These are phyloP conservation scores for Kluyveromyces wickerhamii DNA, from an alignment of 805 yeast species.

Conservation along the genomic window DNA sequence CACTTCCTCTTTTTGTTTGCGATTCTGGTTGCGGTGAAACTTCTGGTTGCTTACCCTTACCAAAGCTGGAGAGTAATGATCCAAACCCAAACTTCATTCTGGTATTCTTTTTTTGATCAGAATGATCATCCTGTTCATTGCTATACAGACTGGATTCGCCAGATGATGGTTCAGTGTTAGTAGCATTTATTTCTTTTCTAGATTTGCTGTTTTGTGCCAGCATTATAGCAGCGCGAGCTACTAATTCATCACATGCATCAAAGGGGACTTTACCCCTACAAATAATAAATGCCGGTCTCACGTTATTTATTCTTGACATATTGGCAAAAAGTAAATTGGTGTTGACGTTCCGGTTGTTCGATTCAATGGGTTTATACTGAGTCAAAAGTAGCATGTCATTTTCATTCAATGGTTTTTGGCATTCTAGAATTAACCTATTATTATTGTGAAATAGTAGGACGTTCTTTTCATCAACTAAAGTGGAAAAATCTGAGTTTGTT, in stretches of 20 bases:
- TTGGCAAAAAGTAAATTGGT: constrained; percentile 13
- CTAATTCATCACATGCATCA: constrained; percentile 23
- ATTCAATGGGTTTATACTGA: constrained; percentile 5
- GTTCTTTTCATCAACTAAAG: constrained; percentile 5
- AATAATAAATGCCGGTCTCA: constrained; percentile 15
- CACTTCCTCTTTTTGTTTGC: not conserved
- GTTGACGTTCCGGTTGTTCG: constrained; percentile 2
- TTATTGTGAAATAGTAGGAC: constrained; percentile 19
- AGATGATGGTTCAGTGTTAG: not conserved
- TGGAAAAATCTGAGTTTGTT: not conserved
- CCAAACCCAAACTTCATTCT: constrained; percentile 1
- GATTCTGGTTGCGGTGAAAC: not conserved
- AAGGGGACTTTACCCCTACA: constrained; percentile 20
- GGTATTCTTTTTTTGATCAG: not conserved
- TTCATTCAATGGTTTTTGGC: constrained; percentile 12
- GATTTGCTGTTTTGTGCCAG: constrained; percentile 11
- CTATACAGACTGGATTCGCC: constrained; percentile 1
- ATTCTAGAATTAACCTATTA: constrained; percentile 18
- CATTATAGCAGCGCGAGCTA: constrained; percentile 12
- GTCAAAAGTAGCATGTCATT: constrained; percentile 2
- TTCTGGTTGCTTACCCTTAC: constrained; percentile 1
- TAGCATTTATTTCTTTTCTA: not conserved
- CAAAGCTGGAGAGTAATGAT: not conserved
- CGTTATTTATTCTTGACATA: constrained; percentile 12
- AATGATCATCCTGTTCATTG: not conserved